These are phyloP conservation scores for Nigrospora sphaerica DNA, from an alignment of 2,329 filamentous ascomycete species.

Conservation along the genomic window DNA sequence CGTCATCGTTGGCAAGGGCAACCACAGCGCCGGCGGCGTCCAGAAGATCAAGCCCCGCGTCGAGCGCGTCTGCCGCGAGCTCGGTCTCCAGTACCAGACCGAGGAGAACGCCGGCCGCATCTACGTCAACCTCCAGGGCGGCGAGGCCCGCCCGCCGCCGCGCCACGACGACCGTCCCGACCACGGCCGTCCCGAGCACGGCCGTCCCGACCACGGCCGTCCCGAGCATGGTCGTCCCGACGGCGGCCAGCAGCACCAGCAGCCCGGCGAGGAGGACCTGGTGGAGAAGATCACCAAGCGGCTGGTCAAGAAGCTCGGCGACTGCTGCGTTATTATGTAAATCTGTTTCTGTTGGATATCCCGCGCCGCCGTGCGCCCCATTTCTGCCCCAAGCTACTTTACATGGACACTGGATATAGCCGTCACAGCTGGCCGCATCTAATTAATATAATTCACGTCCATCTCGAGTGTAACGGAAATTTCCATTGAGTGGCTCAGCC, in stretches of 20 bases:
- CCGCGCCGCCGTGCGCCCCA: too few species aligned
- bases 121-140: slow-evolving; percentile 78
- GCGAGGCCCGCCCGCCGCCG: slow-evolving; percentile 45
- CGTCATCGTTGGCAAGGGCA: slow-evolving; percentile 93
- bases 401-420: too few species aligned
- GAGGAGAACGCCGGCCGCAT: slow-evolving; percentile 86
- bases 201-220: slow-evolving; percentile 26
- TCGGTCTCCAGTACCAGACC: slow-evolving; percentile 75
- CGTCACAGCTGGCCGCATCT: too few species aligned
- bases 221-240: slow-evolving; percentile 30
- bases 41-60: slow-evolving; percentile 96
- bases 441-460: too few species aligned
- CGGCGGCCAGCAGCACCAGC: slow-evolving; percentile 35
- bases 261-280: slow-evolving; percentile 41
- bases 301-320: slow-evolving; percentile 56
- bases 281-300: slow-evolving; percentile 54
- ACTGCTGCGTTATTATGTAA: slow-evolving; percentile 71
- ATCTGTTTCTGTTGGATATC: background rate
- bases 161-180: slow-evolving; percentile 22
- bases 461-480: too few species aligned
- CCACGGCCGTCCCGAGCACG: slow-evolving; percentile 26
- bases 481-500: too few species aligned
- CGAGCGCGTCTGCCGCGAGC: slow-evolving; percentile 75
- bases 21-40: slow-evolving; percentile 73
- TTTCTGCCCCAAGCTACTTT: too few species aligned